Evolutionary conservation across 257 asterid species (phyloP).

Genomic region (Scutellaria minor): DNA sequence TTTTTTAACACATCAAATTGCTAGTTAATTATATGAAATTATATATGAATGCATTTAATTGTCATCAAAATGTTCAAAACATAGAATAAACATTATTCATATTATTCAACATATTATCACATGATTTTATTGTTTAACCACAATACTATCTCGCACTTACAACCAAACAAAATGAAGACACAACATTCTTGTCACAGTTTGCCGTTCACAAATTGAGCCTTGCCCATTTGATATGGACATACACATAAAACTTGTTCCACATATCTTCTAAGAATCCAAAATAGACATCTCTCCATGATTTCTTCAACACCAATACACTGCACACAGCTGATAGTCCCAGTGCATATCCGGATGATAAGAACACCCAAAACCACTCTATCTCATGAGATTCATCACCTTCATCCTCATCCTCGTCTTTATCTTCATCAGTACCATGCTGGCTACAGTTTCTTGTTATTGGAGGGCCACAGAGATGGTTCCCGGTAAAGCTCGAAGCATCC

Average conservation of each 20-base stretch:
- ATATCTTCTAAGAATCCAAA: neutral
- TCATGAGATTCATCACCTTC: neutral
- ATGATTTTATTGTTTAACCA: no score
- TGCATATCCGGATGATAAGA: constrained; percentile 15
- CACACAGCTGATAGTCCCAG: constrained; percentile 28
- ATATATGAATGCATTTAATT: no score
- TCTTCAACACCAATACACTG: neutral
- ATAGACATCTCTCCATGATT: constrained; percentile 26
- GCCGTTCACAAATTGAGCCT: no score
- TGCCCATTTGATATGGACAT: neutral
- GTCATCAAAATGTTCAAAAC: no score
- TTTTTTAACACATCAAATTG: no score
- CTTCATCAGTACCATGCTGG: neutral
- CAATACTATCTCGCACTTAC: no score
- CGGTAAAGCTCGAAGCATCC: neutral
- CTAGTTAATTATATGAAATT: no score
- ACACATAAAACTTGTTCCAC: neutral
- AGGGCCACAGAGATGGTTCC: neutral
- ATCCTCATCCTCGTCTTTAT: no score
- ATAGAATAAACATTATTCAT: no score
- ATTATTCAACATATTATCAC: no score
- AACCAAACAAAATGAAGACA: no score
- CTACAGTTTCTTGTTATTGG: constrained; percentile 25
- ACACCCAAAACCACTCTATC: constrained; percentile 15
- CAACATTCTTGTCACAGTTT: no score